phyloP scores from a whole-genome alignment of 192 early-diverging fungal species.

The Umbelopsis sp. region DNA sequence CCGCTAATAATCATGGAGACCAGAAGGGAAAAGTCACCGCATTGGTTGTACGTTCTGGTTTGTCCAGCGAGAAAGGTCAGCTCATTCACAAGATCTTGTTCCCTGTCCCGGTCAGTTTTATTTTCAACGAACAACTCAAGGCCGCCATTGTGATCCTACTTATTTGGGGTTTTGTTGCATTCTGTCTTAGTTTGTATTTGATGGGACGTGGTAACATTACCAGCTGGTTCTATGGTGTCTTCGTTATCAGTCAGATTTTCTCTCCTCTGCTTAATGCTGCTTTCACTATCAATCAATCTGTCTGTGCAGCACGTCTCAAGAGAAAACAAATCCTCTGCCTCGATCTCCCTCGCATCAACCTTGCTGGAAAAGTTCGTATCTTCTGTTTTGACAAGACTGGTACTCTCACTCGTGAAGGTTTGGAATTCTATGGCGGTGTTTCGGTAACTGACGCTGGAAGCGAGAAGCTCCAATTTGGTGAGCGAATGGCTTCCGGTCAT shows the following conservation, averaged over 20 bases:
- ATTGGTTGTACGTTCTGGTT: slow-evolving; percentile 69
- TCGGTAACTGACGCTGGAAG: neutral
- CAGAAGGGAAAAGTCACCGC: slow-evolving; percentile 46
- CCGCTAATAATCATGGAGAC: slow-evolving; percentile 9
- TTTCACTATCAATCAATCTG: slow-evolving; percentile 74
- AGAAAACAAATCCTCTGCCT: slow-evolving; percentile 72
- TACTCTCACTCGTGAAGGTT: slow-evolving; percentile 74
- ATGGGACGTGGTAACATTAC: slow-evolving; percentile 63
- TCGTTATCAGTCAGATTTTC: slow-evolving; percentile 70
- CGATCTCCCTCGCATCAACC: slow-evolving; percentile 71
- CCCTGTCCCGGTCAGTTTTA: slow-evolving; percentile 69
- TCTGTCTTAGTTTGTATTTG: slow-evolving; percentile 57
- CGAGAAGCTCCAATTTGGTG: slow-evolving; percentile 24
- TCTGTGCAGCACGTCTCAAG: slow-evolving; percentile 64
- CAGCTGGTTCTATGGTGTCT: slow-evolving; percentile 78
- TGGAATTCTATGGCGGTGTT: slow-evolving; percentile 63
- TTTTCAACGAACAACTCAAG: slow-evolving; percentile 81
- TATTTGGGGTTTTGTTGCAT: slow-evolving; percentile 66
- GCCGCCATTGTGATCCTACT: slow-evolving; percentile 67
- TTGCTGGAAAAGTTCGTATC: slow-evolving; percentile 77
- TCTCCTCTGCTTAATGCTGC: slow-evolving; percentile 74
- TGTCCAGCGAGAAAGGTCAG: slow-evolving; percentile 66
- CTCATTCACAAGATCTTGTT: slow-evolving; percentile 79
- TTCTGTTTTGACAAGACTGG: slow-evolving; percentile 84
- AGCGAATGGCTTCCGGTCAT: slow-evolving; percentile 30